Percentiles rank a stretch among this genome's conserved stretches.
These are phyloP conservation scores for Sechiopsis laciniata DNA, from an alignment of 306 rosid genomes.

Conservation along the genomic window DNA sequence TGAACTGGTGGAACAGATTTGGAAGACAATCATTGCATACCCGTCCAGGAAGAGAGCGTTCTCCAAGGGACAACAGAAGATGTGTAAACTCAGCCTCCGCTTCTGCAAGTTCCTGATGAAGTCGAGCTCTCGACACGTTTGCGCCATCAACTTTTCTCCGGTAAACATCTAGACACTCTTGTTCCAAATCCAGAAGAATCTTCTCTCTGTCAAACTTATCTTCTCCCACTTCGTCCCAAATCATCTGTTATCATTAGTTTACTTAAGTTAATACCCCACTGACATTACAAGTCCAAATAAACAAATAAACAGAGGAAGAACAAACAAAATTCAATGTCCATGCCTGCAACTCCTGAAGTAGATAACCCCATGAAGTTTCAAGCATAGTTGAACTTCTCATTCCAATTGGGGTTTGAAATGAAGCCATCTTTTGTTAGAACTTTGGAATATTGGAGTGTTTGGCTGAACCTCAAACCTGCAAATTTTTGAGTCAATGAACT, in stretches of 20 bases:
- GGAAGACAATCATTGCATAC: constrained; percentile 33
- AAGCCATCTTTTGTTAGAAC: constrained; percentile 42
- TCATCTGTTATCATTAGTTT: constrained; percentile 51
- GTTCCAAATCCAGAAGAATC: constrained; percentile 79
- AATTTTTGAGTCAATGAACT: constrained; percentile 32
- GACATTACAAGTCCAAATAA: neutral
- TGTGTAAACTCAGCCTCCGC: constrained; percentile 94
- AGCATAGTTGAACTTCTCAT: constrained; percentile 59
- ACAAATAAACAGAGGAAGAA: constrained; percentile 14
- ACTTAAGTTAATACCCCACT: constrained; percentile 3
- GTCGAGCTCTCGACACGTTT: constrained; percentile 71
- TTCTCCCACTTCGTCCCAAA: constrained; percentile 98
- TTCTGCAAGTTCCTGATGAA: constrained; percentile 94
- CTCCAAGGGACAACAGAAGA: constrained; percentile 93
- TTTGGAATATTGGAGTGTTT: neutral
- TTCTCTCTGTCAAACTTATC: constrained; percentile 80
- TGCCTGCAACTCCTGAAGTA: constrained; percentile 93
- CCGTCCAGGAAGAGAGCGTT: constrained; percentile 88
- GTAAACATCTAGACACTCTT: constrained; percentile 75
- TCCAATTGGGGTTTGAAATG: constrained; percentile 65
- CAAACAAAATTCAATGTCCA: constrained; percentile 23
- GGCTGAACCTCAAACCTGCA: constrained; percentile 25
- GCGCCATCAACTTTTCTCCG: constrained; percentile 86
- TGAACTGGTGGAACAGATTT: constrained; percentile 12
- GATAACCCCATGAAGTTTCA: constrained; percentile 85